Evolutionary conservation across 2,329 filamentous ascomycete species (phyloP).

Genomic region (Cytospora paraplurivora): DNA sequence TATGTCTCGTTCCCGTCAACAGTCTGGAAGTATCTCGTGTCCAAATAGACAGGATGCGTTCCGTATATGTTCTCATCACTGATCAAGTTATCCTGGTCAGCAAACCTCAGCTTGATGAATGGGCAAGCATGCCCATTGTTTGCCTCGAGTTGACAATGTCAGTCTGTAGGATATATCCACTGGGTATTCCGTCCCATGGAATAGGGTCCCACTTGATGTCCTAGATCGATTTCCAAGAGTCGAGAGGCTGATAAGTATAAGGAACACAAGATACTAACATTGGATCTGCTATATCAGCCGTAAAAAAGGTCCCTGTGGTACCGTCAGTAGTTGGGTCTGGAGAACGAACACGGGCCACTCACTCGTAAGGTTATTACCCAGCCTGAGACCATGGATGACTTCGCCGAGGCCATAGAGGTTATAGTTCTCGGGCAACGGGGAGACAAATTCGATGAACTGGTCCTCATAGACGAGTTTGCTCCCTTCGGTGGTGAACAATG

Average conservation of each 20-base stretch:
- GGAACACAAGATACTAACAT: slow-evolving; percentile 37
- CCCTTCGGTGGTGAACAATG: slow-evolving; percentile 67
- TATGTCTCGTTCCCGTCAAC: slow-evolving; percentile 53
- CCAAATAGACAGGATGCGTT: slow-evolving; percentile 75
- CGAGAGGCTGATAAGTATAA: neutral
- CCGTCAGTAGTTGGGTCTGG: slow-evolving; percentile 4
- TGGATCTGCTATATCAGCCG: slow-evolving; percentile 67
- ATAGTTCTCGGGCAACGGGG: slow-evolving; percentile 67
- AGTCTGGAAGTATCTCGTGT: slow-evolving; percentile 72
- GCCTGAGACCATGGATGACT: slow-evolving; percentile 67
- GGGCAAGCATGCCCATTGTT: no score
- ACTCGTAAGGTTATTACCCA: slow-evolving; percentile 74
- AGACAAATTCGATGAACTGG: slow-evolving; percentile 75
- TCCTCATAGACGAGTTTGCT: slow-evolving; percentile 71
- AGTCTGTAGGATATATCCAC: no score
- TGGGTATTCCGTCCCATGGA: no score
- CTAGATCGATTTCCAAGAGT: no score
- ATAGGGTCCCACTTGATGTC: no score
- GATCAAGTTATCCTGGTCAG: neutral
- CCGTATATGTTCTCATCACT: slow-evolving; percentile 71
- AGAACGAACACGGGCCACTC: slow-evolving; percentile 28
- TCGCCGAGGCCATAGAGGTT: slow-evolving; percentile 78
- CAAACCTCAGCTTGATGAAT: neutral
- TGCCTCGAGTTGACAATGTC: neutral
- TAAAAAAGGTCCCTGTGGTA: slow-evolving; percentile 51